Base-by-base conservation (phyloP, 2,329 filamentous ascomycete genomes). In the Camillea tinctor region DNA sequence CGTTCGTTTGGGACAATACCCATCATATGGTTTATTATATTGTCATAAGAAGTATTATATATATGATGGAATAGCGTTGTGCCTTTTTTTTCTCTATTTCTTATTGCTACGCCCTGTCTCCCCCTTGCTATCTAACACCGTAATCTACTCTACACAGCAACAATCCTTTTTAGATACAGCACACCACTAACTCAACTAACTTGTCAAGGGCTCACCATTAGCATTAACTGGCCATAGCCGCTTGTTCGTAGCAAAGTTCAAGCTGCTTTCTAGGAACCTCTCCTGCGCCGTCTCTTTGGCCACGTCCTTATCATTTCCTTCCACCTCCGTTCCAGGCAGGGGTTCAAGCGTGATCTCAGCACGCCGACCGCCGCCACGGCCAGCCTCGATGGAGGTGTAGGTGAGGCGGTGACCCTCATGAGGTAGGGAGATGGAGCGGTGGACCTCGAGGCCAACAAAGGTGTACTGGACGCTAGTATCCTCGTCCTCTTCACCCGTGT, bases 351-450 rank as follows among this genome's bases (percentile, higher is more conserved):
- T 77, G 22, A 87, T 69, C 66, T 84, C 80, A 20, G 80, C 77
- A n/a, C 81, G 76, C 13, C 78, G 79, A 5, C 82, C 82, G 54
- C 79, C 80, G 60, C 81, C 79, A 55, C 77, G 76, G 0, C 82
- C 83, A 4, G 77, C 81, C 61, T 85, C 80, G 62, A 85, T 76
- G 66, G 76, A 80, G 20, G 77, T 81, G 75, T 85, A 85, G 7
- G 74, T 76, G 8, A 87, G 72, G 11, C 69, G 79, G 71, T 81
- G 78, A 50, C 75, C 77, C 6, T 73, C 62, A 69, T 79, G 81
- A 1, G 75, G 69, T 48, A 78, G 71, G 9, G 79, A 73, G 52
- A 80, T 71, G 22, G 74, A 71, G 59, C 81, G 80, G 52, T 80
- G 81, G 48, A 86, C 74, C 66, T 87, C 83, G 1, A 84, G 74